Evolutionary conservation across 2,329 filamentous ascomycete species (phyloP), one percentile per base, ranked within the genome.

Genomic region (Penicillium hordei): DNA sequence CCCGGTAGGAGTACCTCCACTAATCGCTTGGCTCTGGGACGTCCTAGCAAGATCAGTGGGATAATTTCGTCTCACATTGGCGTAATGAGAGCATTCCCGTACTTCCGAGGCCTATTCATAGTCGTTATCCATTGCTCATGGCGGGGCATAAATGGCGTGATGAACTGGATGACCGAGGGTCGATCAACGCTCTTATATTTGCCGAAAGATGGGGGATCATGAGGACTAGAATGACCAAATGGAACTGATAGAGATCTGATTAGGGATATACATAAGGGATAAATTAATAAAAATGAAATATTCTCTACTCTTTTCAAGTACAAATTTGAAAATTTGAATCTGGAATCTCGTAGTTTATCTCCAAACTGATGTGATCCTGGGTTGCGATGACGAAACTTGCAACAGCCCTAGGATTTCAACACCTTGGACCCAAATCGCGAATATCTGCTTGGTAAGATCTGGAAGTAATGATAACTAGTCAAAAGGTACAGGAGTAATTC

Each of bases 61-160:
- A 55, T 51, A 45, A 59, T 56, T 39, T 38, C 45, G 33, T 42
- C 58, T 52, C 59, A 23, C 31, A 48, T 61, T 55, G 57, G 49
- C 50, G 52, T 34, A 48, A 52, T 62, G 10, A 38, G 44, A 38
- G 52, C 49, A 40, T 59, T 60, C 49, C 55, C 43, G 36, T 58
- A 38, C 46, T 40, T 33, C 27, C 39, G 40, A 19, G 61, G 54
- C 29, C 56, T 55, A 2, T 57, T 13, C 31, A 9, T n/a, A 48
- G 45, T 25, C 60, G 17, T 15, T 61, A 29, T 21, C 43, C 56
- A 69, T 73, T 69, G 69, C 68, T 65, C 65, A 70, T 67, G 61
- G 68, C 68, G 70, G 70, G 69, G 69, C 61, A 58, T 40, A 34
- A 51, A 73, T 73, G 67, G 61, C 70, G 70, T 72, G 70, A 69